Evolutionary conservation across 2,329 filamentous ascomycete species (phyloP).

Genomic region (Aspergillus arachidicola): DNA sequence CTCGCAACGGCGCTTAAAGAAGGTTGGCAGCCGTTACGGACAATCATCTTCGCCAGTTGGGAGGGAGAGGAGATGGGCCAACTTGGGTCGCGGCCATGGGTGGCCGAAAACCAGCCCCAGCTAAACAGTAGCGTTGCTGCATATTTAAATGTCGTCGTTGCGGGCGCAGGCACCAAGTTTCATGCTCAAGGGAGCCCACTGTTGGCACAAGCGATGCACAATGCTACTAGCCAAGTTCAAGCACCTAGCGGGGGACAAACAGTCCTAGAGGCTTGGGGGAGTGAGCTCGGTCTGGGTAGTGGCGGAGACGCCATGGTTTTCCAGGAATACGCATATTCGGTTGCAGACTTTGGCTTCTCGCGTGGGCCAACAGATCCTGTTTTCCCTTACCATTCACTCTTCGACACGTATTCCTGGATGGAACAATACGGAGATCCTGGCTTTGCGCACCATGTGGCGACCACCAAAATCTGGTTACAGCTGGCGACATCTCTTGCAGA

Average conservation of each 20-base stretch:
- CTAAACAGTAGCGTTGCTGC: background rate
- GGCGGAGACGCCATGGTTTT: background rate
- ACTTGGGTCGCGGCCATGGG: background rate
- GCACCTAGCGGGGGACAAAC: background rate
- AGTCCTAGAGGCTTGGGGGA: background rate
- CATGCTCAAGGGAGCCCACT: constrained; percentile 2
- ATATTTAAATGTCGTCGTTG: background rate
- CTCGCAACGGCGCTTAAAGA: constrained; percentile 50
- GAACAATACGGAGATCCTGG: background rate
- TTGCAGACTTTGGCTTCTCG: background rate
- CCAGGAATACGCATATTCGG: background rate
- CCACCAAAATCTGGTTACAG: background rate
- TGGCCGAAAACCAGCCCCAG: background rate
- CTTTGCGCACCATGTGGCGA: background rate
- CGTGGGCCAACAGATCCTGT: background rate
- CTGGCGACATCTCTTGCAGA: background rate
- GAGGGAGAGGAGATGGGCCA: constrained; percentile 8
- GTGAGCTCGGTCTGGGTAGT: background rate
- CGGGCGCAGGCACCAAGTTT: constrained; percentile 4
- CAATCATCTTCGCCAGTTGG: constrained; percentile 34
- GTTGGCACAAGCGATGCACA: background rate
- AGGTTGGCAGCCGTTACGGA: constrained; percentile 56
- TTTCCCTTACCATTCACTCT: background rate
- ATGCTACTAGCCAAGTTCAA: background rate
- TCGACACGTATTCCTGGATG: background rate